Evolutionary conservation across 495 filamentous ascomycete genomes (phyloP).

Genomic region (Podospora pseudoanserina): DNA sequence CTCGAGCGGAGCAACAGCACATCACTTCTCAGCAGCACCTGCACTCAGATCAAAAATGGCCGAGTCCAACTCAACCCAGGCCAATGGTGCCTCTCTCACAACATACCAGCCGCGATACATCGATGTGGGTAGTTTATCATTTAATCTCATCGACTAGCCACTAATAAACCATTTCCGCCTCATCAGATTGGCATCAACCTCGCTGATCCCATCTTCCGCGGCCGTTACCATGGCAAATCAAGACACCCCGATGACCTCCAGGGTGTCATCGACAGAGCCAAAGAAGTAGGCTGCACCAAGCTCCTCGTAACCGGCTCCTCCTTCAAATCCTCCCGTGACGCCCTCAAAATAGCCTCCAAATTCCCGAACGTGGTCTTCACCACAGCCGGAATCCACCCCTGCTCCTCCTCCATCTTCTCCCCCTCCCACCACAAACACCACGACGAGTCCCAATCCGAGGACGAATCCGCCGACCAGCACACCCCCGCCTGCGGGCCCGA

Average conservation of each 20-base stretch:
- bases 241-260: conserved; percentile 75
- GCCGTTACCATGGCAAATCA: conserved; percentile 77
- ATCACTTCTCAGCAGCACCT: neutral
- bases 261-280: conserved; percentile 70
- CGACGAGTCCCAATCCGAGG: conserved; percentile 35
- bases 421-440: conserved; percentile 54
- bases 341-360: conserved; percentile 65
- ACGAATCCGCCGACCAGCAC: conserved; percentile 32
- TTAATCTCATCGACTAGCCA: conserved; percentile 1
- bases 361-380: conserved; percentile 78
- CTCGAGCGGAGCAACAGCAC: conserved; percentile 4
- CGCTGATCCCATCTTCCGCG: conserved; percentile 79
- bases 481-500: conserved; percentile 45
- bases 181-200: conserved; percentile 87
- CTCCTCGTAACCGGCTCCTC: conserved; percentile 94
- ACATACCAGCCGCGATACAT: conserved; percentile 52
- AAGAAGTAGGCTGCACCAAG: conserved; percentile 73
- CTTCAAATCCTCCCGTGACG: conserved; percentile 69
- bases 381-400: conserved; percentile 93
- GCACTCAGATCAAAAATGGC: conserved; percentile 20
- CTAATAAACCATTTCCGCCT: neutral
- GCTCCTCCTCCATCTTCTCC: conserved; percentile 65
- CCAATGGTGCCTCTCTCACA: conserved; percentile 15
- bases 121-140: conserved; percentile 47
- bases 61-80: conserved; percentile 3